Percentiles rank a stretch among this genome's conserved stretches.
phyloP scores from a whole-genome alignment of 2,329 filamentous ascomycete species.

The Diaporthe sp. region DNA sequence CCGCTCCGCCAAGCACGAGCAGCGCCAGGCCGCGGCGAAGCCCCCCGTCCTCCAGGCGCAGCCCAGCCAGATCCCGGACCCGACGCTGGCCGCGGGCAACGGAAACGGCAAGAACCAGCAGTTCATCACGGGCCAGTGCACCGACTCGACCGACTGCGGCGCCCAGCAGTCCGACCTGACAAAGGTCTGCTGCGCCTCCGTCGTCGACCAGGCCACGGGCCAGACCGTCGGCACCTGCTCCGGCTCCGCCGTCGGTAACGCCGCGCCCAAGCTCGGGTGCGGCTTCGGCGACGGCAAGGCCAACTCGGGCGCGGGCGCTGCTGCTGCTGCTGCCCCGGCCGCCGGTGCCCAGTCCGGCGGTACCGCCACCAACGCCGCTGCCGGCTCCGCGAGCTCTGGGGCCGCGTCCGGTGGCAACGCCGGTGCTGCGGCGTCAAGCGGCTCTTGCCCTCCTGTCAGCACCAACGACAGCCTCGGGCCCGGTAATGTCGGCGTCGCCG shows the following conservation, averaged over 20 bases:
- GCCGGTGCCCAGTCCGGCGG: not conserved
- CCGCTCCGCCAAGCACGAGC: constrained; percentile 26
- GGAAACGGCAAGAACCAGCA: constrained; percentile 34
- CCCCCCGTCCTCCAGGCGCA: constrained; percentile 23
- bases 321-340: not conserved
- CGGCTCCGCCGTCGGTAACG: constrained; percentile 31
- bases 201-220: constrained; percentile 12
- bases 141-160: constrained; percentile 28
- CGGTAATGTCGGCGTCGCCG: not conserved
- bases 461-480: constrained; percentile 23
- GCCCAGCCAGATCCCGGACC: constrained; percentile 28
- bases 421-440: not conserved
- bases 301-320: constrained; percentile 2
- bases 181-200: constrained; percentile 36
- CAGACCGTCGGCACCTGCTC: constrained; percentile 31
- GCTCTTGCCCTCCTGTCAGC: not conserved
- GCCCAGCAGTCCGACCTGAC: constrained; percentile 26
- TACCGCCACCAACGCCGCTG: not conserved
- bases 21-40: constrained; percentile 33
- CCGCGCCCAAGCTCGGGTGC: constrained; percentile 31
- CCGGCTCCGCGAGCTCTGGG: constrained; percentile 1
- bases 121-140: constrained; percentile 34
- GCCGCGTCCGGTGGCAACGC: not conserved
- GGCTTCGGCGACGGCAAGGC: constrained; percentile 32
- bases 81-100: not conserved